Evolutionary conservation across 805 yeast species (phyloP), one percentile per base, ranked within the genome.

Genomic region (Ogataea methanolica): DNA sequence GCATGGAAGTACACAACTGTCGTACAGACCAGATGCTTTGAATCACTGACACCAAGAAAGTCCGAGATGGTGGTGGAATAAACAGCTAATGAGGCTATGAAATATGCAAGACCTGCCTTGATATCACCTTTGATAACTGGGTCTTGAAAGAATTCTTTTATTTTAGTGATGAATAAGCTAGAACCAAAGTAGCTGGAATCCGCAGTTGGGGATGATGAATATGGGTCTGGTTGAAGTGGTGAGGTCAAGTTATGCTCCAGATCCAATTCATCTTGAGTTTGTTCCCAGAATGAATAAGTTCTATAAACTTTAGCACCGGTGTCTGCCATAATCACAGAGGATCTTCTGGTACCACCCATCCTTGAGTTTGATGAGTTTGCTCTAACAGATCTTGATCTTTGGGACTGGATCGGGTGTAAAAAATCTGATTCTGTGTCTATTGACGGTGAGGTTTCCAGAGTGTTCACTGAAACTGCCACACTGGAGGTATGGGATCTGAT

Each of bases 1-100:
- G 96, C 89, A 59, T 88, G 94, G 70, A 88, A 88, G 63, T 88
- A 88, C 2, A 88, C 94, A 1, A 88, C 85, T 9, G 84, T 84
- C 0, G 96, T 88, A 36, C 95, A 89, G 3, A 85, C 82, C 53
- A 86, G 76, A 68, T 88, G 96, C 61, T 88, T 88, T 11, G 85
- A 80, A 64, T 85, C 91, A 23, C 86, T 74, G 34, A 67, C 61
- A 0, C 95, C 95, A 39, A 86, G 60, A 2, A 80, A 50, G 16
- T 63, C 56, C 11, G 82, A 73, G 41, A 82, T 67, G 0, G 76
- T 67, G 1, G 73, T 58, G 55, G 73, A 74, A 62, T 83, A 86
- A 16, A 88, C 94, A 1, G 83, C 87, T 47, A 85, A 58, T 0
- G 95, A 83, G 1, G 90, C 92, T 1, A 87, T 49, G 9, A 83